Percentiles rank a stretch among this genome's conserved stretches.
Conservation (phyloP, 2,329 filamentous ascomycete species). For the Trichoderma sp. region DNA sequence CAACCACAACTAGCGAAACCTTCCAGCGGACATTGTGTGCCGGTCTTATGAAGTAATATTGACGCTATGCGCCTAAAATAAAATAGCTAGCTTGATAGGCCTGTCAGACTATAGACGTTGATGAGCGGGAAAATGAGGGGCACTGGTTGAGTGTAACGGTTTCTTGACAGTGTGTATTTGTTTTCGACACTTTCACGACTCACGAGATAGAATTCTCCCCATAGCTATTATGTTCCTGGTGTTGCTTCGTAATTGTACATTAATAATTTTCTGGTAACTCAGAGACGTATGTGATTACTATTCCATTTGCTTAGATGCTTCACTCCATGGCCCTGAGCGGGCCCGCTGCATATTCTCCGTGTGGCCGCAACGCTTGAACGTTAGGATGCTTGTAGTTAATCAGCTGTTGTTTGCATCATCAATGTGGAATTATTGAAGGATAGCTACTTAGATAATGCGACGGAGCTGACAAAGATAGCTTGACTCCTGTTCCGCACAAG, state of each 20-base stretch:
- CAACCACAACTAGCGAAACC: background rate
- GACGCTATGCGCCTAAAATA: background rate
- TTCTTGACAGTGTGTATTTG: background rate
- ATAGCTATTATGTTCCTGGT: background rate
- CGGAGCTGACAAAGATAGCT: background rate
- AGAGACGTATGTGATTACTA: background rate
- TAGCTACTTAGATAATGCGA: background rate
- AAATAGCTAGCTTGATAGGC: background rate
- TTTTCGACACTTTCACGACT: no score
- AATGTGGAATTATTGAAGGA: background rate
- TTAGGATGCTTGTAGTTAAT: background rate
- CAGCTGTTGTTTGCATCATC: background rate
- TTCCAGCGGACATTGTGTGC: background rate
- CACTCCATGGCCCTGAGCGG: background rate
- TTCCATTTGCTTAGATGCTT: background rate
- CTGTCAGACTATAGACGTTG: background rate
- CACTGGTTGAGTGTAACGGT: background rate
- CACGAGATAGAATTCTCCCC: no score
- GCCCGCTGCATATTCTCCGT: background rate
- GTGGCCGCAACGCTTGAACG: background rate
- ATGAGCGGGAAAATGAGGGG: background rate
- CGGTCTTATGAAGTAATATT: background rate
- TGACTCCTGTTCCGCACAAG: background rate
- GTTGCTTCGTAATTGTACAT: background rate
- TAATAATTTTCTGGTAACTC: background rate